Base-by-base conservation (phyloP, 2,329 filamentous ascomycete species). In the Colletotrichum eleusines region DNA sequence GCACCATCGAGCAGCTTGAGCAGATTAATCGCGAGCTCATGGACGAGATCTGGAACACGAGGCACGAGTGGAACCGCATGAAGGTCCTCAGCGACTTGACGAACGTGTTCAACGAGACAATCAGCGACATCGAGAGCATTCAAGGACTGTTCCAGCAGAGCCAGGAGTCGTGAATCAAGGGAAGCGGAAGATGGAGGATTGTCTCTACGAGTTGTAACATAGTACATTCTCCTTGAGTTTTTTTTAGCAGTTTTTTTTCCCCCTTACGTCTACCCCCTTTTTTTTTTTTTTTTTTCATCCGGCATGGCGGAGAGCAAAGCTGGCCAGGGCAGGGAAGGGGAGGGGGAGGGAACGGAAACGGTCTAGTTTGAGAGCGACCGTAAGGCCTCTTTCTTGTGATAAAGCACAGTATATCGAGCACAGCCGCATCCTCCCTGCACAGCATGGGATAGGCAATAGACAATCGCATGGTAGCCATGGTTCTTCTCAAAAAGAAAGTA, bases 1-100 rank as follows among this genome's bases (percentile, higher is more conserved):
- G 93, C 79, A 93, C 91, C 0, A 93, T 99, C 63, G 96, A 99
- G 82, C 95, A 99, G 80, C 84, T 99, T 26, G 95, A 98, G 84
- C 95, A 98, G 81, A 91, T 98, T 78, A 95, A 95, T 79, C 91
- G 94, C 9, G 90, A 92, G 74, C 84, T 98, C 73, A 98, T 98
- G 95, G 92, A 95, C 72, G 90, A 91, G 73, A 88, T 98, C 54
- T 99, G 96, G 96, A 87, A 86, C 72, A 88, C 88, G 71, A 88
- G 94, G 60, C 87, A 89, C 58, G 91, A 97, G 76, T 96, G 93
- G 89, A 96, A 99, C 81, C 89, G 96, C 53, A 91, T 90, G 76
- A 86, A 87, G 75, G 94, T 97, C 18, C 86, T 91, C 18, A 83
- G 83, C 55, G 83, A 85, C 46, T 86, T 97, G 46, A 85, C 84